Evolutionary conservation across 805 yeast species (phyloP).

Genomic region (Ogataea degrootiae): DNA sequence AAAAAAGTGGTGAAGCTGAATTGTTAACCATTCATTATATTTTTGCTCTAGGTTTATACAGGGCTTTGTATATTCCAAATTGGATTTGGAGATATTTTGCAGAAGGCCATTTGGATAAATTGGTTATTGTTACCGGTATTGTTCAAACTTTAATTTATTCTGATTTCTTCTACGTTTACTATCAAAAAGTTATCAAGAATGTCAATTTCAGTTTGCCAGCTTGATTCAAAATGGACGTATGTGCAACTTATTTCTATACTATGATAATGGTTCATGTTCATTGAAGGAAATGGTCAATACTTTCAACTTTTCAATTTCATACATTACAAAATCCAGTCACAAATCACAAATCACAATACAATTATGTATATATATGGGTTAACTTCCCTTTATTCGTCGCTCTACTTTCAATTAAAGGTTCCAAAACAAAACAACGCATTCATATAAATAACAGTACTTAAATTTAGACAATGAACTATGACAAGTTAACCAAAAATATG

Average conservation of each 20-base stretch:
- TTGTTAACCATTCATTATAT: constrained; percentile 87
- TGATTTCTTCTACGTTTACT: constrained; percentile 93
- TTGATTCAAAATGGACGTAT: constrained; percentile 4
- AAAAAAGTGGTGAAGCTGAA: constrained; percentile 83
- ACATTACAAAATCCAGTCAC: not conserved
- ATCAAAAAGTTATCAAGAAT: constrained; percentile 74
- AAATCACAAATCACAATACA: not conserved
- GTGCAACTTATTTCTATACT: no score
- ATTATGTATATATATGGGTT: not conserved
- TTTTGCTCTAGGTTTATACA: constrained; percentile 86
- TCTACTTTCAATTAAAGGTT: no score
- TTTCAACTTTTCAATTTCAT: not conserved
- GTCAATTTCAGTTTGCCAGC: constrained; percentile 59
- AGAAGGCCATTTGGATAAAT: constrained; percentile 61
- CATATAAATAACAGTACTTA: no score
- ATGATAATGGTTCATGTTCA: no score
- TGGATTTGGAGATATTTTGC: constrained; percentile 84
- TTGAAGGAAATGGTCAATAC: not conserved
- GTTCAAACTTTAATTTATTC: constrained; percentile 86
- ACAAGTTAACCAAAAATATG: no score
- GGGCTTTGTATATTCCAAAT: constrained; percentile 87
- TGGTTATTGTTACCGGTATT: constrained; percentile 75
- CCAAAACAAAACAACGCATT: not conserved
- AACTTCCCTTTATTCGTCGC: no score
- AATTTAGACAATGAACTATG: no score